Conservation (phyloP, 441 rosid species). For the Erodium moschatum region DNA sequence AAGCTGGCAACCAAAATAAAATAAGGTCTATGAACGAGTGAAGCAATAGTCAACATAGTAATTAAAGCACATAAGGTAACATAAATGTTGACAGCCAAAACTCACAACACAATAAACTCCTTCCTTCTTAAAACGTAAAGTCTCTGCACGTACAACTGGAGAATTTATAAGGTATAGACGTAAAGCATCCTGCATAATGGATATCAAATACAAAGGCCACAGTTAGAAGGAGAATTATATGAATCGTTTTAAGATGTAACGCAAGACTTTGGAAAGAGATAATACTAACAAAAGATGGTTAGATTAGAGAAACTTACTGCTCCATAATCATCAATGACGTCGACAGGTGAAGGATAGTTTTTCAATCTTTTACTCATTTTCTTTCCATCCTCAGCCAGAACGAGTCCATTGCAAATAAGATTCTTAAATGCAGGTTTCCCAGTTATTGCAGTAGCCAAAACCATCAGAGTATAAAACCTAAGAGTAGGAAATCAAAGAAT, state of each 20-base stretch:
- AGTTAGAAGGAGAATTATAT: conserved; percentile 5
- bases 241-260: not conserved
- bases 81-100: conserved; percentile 18
- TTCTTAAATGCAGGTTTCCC: conserved; percentile 87
- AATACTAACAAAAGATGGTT: not conserved
- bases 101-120: conserved; percentile 95
- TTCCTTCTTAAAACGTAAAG: conserved; percentile 80
- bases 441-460: conserved; percentile 88
- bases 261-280: not conserved
- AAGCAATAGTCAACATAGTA: not conserved
- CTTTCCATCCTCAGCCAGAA: conserved; percentile 94
- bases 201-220: conserved; percentile 15
- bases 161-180: conserved; percentile 89
- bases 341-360: conserved; percentile 85
- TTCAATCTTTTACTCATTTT: conserved; percentile 89
- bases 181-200: conserved; percentile 66
- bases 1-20: not conserved
- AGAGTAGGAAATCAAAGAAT: conserved; percentile 16
- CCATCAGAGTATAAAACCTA: conserved; percentile 99
- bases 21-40: not conserved
- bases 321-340: conserved; percentile 83
- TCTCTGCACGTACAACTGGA: conserved; percentile 95
- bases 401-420: conserved; percentile 96
- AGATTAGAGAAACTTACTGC: conserved; percentile 52
- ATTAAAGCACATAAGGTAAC: not conserved